phyloP scores from a whole-genome alignment of 1,284 basidiomycete species.

The Gymnopus androsaceus region DNA sequence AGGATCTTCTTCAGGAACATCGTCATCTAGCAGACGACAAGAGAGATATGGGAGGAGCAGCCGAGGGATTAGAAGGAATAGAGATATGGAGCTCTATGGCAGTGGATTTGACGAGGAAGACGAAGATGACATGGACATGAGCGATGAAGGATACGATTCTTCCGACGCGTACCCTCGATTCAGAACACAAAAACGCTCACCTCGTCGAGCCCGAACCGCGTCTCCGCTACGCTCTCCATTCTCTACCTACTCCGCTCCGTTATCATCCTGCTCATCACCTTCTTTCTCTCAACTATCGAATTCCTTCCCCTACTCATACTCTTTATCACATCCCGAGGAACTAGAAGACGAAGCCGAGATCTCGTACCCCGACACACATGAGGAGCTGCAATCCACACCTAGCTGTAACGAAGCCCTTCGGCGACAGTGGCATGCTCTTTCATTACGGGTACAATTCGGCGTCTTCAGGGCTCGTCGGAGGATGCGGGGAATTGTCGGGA shows the following conservation, averaged over 20 bases:
- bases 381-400: not conserved
- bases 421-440: not conserved
- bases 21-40: not conserved
- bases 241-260: not conserved
- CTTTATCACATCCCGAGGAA: not conserved
- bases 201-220: not conserved
- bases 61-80: not conserved
- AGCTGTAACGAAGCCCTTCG: not conserved
- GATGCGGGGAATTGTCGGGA: not conserved
- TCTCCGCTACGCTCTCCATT: not conserved
- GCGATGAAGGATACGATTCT: not conserved
- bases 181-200: not conserved
- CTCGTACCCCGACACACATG: not conserved
- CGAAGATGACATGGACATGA: not conserved
- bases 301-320: not conserved
- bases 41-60: not conserved
- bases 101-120: not conserved
- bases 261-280: not conserved
- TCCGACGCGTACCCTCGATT: not conserved
- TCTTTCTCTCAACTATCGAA: not conserved
- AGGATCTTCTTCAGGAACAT: not conserved
- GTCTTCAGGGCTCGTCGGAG: constrained; percentile 1
- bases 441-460: not conserved
- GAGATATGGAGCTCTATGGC: not conserved
- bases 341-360: not conserved